A percentile compares a stretch with the other conserved stretches of the same genome.
phyloP scores from a whole-genome alignment of 208 protist species.

The Crithidia bombi region DNA sequence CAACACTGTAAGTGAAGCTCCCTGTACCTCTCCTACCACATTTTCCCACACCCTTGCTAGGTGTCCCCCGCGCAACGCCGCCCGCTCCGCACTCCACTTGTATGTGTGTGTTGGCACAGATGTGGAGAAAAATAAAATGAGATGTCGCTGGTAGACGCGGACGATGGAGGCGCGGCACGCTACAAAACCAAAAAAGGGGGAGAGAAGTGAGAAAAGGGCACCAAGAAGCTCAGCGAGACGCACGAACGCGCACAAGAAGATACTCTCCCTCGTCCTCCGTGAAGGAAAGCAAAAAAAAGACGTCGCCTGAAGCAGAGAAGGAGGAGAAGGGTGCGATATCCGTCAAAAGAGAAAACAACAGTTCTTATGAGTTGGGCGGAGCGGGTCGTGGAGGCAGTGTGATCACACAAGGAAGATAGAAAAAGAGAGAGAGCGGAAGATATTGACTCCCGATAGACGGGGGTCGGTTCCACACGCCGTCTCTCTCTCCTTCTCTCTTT shows the following conservation, averaged over 20 bases:
- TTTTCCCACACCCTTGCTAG: too few relatives aligned
- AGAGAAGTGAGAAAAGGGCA: background rate
- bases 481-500: background rate
- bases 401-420: background rate
- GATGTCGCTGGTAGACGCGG: too few relatives aligned
- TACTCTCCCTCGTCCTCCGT: slow-evolving; percentile 10
- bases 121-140: too few relatives aligned
- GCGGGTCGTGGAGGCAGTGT: slow-evolving; percentile 1
- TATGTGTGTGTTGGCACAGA: too few relatives aligned
- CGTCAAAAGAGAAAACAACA: slow-evolving; percentile 39
- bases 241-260: slow-evolving; percentile 19
- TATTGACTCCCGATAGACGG: slow-evolving; percentile 11
- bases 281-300: slow-evolving; percentile 34
- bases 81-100: too few relatives aligned
- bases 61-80: too few relatives aligned
- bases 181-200: background rate
- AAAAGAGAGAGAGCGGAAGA: slow-evolving; percentile 14
- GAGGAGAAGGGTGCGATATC: slow-evolving; percentile 27
- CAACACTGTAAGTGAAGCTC: too few relatives aligned
- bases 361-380: slow-evolving; percentile 70
- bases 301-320: slow-evolving; percentile 37
- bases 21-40: too few relatives aligned
- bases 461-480: background rate
- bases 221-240: slow-evolving; percentile 11
- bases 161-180: too few relatives aligned